Percentiles rank a stretch among this genome's conserved stretches.
phyloP scores from a whole-genome alignment of 306 rosid genomes.

The Medicago ruthenica region DNA sequence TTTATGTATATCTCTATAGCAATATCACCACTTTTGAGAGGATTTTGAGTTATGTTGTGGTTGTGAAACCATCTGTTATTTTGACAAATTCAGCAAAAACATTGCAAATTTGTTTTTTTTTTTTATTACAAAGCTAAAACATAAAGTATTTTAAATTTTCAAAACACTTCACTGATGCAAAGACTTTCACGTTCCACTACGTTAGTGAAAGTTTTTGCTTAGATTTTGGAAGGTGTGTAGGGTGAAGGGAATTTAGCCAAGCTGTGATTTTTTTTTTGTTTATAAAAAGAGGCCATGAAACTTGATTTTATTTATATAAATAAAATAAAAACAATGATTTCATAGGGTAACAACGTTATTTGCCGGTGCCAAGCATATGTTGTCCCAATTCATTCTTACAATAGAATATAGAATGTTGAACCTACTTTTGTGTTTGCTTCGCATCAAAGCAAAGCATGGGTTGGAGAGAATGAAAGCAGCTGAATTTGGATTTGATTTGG shows the following conservation, averaged over 20 bases:
- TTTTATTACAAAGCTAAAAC: neutral
- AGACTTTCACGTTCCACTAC: no score
- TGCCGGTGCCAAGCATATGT: neutral
- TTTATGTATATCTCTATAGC: neutral
- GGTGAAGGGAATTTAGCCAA: no score
- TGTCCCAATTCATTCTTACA: neutral
- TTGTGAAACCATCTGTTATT: no score
- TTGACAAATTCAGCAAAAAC: no score
- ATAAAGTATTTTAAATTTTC: neutral
- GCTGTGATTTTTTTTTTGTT: no score
- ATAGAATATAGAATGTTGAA: neutral
- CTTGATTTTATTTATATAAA: no score
- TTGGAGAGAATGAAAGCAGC: neutral
- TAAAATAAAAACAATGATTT: neutral
- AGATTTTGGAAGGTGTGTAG: neutral
- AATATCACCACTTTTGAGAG: no score
- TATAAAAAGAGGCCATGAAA: no score
- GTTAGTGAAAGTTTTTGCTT: neutral
- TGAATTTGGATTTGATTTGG: neutral
- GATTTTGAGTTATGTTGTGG: no score
- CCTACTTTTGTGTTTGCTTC: conserved; percentile 12
- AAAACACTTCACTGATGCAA: neutral
- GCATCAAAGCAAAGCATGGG: conserved; percentile 17
- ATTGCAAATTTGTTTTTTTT: no score
- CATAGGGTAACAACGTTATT: neutral